Percentiles rank a stretch among this genome's conserved stretches.
Conservation (phyloP, 148 eudicot species). For the Heliamphora exappendiculata region DNA sequence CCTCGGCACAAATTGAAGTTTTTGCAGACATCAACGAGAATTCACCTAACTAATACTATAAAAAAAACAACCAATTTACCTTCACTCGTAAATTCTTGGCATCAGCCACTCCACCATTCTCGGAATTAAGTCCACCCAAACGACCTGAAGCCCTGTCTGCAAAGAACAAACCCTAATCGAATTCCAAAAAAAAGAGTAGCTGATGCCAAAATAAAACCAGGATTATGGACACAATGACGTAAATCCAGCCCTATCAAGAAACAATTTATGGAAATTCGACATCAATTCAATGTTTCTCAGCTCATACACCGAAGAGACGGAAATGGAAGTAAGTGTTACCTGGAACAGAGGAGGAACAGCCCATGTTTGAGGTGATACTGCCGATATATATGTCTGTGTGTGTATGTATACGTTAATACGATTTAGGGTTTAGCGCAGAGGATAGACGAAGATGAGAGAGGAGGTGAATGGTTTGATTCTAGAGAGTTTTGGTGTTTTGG, state of each 20-base stretch:
- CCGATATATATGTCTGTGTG: not conserved
- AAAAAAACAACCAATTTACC: constrained; percentile 26
- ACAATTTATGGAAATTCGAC: not conserved
- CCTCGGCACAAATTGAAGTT: not conserved
- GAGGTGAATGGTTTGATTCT: too few species aligned
- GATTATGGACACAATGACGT: not conserved
- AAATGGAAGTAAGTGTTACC: constrained; percentile 12
- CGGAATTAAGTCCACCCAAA: constrained; percentile 42
- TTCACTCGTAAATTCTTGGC: constrained; percentile 64
- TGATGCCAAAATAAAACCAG: not conserved
- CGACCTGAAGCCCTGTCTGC: constrained; percentile 50
- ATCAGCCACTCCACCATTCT: constrained; percentile 32
- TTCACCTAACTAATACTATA: not conserved
- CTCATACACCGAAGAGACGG: not conserved
- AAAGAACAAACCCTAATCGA: constrained; percentile 5
- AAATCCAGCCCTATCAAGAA: not conserved
- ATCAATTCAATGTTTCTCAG: not conserved
- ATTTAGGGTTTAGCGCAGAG: constrained; percentile 6
- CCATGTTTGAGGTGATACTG: constrained; percentile 19
- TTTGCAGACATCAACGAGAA: not conserved
- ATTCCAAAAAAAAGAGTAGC: not conserved
- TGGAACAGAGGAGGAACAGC: constrained; percentile 46
- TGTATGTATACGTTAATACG: too few species aligned
- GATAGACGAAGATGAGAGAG: not conserved
- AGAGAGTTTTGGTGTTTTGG: too few species aligned